A percentile compares a stretch with the other conserved stretches of the same genome.
phyloP scores from a whole-genome alignment of 2,329 filamentous ascomycete genomes.

The Fusarium irregulare region DNA sequence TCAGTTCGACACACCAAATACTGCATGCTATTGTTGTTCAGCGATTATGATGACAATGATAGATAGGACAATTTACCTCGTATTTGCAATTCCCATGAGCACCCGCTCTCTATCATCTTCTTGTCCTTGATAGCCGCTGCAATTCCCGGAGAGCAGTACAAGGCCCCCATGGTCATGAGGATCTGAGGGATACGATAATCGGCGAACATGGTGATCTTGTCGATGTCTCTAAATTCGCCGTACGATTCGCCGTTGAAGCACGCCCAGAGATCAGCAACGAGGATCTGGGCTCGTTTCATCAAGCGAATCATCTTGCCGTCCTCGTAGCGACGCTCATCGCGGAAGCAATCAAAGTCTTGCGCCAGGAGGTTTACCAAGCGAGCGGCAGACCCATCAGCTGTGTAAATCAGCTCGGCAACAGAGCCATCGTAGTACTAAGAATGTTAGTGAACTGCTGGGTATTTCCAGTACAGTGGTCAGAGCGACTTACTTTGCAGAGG shows the following conservation, averaged over 20 bases:
- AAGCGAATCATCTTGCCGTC: conserved; percentile 79
- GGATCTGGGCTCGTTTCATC: conserved; percentile 94
- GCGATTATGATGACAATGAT: background rate
- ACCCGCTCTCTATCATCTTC: conserved; percentile 75
- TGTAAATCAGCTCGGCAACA: conserved; percentile 77
- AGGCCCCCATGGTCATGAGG: conserved; percentile 81
- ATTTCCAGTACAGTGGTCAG: no score
- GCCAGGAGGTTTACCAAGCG: conserved; percentile 87
- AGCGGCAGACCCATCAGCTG: conserved; percentile 82
- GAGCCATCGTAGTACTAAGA: conserved; percentile 78
- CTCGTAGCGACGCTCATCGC: conserved; percentile 82
- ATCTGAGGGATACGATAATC: conserved; percentile 98
- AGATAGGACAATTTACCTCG: conserved; percentile 65
- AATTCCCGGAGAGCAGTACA: conserved; percentile 85
- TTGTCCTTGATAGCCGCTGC: conserved; percentile 75
- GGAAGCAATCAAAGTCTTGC: conserved; percentile 84
- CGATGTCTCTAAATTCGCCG: conserved; percentile 88
- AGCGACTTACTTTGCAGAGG: conserved; percentile 73
- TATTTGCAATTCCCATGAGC: conserved; percentile 86
- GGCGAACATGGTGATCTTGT: conserved; percentile 98
- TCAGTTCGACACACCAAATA: conserved; percentile 95
- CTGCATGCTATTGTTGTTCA: conserved; percentile 72
- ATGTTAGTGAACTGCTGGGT: conserved; percentile 1
- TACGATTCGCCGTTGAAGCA: conserved; percentile 86
- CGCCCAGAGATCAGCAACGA: conserved; percentile 96